Percentiles rank a stretch among this genome's conserved stretches.
phyloP scores from a whole-genome alignment of 164 flowering plant species.

The Magnolia kwangsiensis region DNA sequence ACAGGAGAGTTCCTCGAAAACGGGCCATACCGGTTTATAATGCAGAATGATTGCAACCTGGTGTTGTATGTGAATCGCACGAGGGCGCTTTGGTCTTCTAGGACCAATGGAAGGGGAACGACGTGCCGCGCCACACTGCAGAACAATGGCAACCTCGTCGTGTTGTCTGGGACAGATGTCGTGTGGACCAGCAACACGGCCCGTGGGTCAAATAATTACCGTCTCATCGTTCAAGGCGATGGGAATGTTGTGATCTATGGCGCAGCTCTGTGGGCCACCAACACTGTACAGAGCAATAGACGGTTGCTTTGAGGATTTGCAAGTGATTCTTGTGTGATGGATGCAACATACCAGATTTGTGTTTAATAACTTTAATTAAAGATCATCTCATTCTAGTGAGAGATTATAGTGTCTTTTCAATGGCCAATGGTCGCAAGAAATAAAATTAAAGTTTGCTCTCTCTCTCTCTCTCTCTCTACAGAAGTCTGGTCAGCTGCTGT shows the following conservation, averaged over 20 bases:
- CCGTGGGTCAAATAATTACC: constrained; percentile 14
- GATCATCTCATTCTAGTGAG: no score
- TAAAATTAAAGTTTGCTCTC: no score
- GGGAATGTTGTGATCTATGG: constrained; percentile 27
- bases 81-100: constrained; percentile 13
- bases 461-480: no score
- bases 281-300: constrained; percentile 17
- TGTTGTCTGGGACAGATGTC: constrained; percentile 9
- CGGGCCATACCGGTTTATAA: constrained; percentile 18
- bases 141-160: constrained; percentile 17
- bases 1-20: constrained; percentile 12
- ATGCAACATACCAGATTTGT: no score
- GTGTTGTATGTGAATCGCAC: constrained; percentile 18
- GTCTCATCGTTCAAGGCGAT: constrained; percentile 20
- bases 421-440: no score
- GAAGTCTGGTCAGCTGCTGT: no score
- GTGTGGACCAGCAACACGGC: constrained; percentile 17
- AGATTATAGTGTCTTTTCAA: no score
- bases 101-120: constrained; percentile 15
- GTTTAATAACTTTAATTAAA: no score
- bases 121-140: constrained; percentile 9
- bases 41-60: constrained; percentile 21
- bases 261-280: constrained; percentile 25
- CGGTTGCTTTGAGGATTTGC: constrained; percentile 9
- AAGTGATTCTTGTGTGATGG: no score